phyloP scores from a whole-genome alignment of 768 basidiomycete genomes.

The Chalciporus pseudorubinellus region DNA sequence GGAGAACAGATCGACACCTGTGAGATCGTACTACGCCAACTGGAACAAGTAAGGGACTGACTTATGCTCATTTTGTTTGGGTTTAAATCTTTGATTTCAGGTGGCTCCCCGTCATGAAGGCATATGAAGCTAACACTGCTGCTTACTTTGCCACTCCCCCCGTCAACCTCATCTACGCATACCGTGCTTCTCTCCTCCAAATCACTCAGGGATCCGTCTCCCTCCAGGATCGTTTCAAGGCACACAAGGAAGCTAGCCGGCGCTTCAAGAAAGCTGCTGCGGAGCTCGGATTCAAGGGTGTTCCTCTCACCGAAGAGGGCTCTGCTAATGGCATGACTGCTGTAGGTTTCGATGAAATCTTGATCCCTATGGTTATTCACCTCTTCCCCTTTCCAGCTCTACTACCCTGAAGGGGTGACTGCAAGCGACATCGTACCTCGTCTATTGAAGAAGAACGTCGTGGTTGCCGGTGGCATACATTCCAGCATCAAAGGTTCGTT shows the following conservation, averaged over 20 bases:
- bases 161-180: conserved; percentile 91
- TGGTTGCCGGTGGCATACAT: conserved; percentile 89
- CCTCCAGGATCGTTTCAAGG: conserved; percentile 72
- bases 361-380: background rate
- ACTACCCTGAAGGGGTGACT: conserved; percentile 78
- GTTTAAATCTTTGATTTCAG: conserved; percentile 34
- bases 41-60: conserved; percentile 69
- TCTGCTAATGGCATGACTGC: conserved; percentile 97
- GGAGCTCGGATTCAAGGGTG: conserved; percentile 68
- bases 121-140: conserved; percentile 78
- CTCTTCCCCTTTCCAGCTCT: conserved; percentile 45
- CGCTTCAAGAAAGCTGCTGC: conserved; percentile 66
- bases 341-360: conserved; percentile 35
- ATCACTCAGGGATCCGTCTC: conserved; percentile 65
- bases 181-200: conserved; percentile 71
- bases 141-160: conserved; percentile 96
- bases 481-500: conserved; percentile 72
- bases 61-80: background rate
- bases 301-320: conserved; percentile 58
- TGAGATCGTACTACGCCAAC: conserved; percentile 79
- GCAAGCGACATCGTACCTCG: conserved; percentile 77
- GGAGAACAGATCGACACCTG: conserved; percentile 41
- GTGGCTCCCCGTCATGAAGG: conserved; percentile 92
- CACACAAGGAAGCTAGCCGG: conserved; percentile 67
- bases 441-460: conserved; percentile 65